A percentile compares a stretch with the other conserved stretches of the same genome.
phyloP scores from a whole-genome alignment of 176 grass and related monocot genomes.

The Poa pratensis region DNA sequence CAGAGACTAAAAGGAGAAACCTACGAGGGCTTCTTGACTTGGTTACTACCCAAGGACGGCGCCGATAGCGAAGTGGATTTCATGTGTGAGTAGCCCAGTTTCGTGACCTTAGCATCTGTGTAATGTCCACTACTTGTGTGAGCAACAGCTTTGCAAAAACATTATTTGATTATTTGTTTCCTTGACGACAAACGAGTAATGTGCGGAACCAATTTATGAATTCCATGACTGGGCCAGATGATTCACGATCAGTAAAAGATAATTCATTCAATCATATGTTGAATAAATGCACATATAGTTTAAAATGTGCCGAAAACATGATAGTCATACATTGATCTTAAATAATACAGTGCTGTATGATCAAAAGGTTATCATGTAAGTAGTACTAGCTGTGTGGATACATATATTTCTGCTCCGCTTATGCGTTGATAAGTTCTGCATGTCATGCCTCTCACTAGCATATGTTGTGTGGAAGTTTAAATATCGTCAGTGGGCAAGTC shows the following conservation, averaged over 20 bases:
- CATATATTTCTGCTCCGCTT: not conserved
- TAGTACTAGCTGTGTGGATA: not conserved
- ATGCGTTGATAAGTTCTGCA: not conserved
- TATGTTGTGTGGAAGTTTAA: not conserved
- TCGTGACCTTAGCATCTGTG: not conserved
- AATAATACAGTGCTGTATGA: not conserved
- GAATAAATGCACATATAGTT: not conserved
- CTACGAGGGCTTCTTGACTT: constrained; percentile 55
- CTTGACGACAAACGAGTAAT: not conserved
- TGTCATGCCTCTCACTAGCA: not conserved
- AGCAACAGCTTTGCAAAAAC: not conserved
- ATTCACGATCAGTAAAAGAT: no score
- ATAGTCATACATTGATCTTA: not conserved
- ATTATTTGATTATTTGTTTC: not conserved
- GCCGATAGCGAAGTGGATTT: constrained; percentile 1
- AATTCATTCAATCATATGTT: not conserved
- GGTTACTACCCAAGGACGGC: constrained; percentile 60
- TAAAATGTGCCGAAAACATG: not conserved
- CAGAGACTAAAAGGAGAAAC: constrained; percentile 58
- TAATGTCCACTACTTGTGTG: not conserved
- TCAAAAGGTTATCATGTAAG: not conserved
- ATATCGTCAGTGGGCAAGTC: not conserved
- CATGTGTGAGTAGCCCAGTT: constrained; percentile 47
- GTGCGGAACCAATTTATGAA: not conserved
- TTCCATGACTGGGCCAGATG: no score